These are phyloP conservation scores for Fraxinus angustifolia DNA, from an alignment of 305 asterid genomes.

Conservation along the genomic window DNA sequence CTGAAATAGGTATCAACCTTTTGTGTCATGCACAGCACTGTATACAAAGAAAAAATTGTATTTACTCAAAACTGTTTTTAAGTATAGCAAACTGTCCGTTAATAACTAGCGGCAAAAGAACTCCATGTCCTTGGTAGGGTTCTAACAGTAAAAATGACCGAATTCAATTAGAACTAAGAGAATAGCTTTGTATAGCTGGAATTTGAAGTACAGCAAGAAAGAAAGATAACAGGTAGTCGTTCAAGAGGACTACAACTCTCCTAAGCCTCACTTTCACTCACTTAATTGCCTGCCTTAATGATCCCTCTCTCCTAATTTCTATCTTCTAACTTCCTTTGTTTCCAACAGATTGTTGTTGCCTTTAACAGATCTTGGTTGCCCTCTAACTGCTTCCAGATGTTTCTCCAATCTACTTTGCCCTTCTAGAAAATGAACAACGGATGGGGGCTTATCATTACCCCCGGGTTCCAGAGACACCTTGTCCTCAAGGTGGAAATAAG, in stretches of 20 bases:
- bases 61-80: neutral
- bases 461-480: neutral
- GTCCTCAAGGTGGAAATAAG: neutral
- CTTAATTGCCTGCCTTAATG: neutral
- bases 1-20: constrained; percentile 26
- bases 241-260: neutral
- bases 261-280: neutral
- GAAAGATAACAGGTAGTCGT: neutral
- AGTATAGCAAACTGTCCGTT: constrained; percentile 5
- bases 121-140: neutral
- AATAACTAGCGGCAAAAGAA: neutral
- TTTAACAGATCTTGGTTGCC: neutral
- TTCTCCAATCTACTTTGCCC: neutral
- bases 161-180: neutral
- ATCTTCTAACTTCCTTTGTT: neutral
- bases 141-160: neutral
- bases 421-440: neutral
- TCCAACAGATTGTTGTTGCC: neutral
- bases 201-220: neutral
- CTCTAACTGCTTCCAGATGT: neutral
- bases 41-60: constrained; percentile 22
- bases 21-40: constrained; percentile 44
- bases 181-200: neutral
- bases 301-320: neutral
- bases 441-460: neutral